These are phyloP conservation scores for Byssoonygena ceratinophila DNA, from an alignment of 2,329 filamentous ascomycete genomes.

Conservation along the genomic window DNA sequence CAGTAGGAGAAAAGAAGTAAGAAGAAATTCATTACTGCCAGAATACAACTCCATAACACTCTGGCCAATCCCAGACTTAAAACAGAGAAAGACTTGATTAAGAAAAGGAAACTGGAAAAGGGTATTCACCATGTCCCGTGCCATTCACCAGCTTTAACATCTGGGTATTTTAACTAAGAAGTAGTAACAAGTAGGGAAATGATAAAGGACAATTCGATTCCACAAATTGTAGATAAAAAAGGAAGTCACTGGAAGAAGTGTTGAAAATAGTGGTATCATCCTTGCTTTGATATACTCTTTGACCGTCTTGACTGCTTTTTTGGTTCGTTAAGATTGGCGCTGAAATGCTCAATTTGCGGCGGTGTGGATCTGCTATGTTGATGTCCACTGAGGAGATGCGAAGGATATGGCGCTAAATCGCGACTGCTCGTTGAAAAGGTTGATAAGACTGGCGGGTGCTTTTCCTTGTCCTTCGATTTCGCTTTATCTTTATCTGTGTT, in stretches of 20 bases:
- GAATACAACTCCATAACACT: constrained; percentile 5
- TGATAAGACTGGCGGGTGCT: constrained; percentile 39
- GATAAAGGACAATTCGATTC: constrained; percentile 3
- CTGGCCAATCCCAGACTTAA: constrained; percentile 2
- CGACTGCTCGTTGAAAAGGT: constrained; percentile 44
- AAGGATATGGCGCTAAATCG: constrained; percentile 40
- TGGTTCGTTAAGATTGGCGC: constrained; percentile 14
- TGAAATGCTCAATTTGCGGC: constrained; percentile 22
- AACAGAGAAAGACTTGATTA: constrained; percentile 4
- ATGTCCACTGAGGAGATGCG: constrained; percentile 30
- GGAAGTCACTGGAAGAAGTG: constrained; percentile 5
- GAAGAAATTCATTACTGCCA: neutral
- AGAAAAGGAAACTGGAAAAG: constrained; percentile 4
- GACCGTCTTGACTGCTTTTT: constrained; percentile 11
- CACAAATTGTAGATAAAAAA: neutral
- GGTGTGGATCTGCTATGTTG: constrained; percentile 21
- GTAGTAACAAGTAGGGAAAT: constrained; percentile 14
- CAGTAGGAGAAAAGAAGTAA: neutral
- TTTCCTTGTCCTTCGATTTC: constrained; percentile 19
- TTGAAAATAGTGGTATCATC: neutral
- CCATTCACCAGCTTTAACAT: constrained; percentile 1
- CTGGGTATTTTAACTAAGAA: constrained; percentile 11
- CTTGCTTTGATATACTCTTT: constrained; percentile 17
- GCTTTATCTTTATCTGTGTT: constrained; percentile 10
- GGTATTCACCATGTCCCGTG: constrained; percentile 13